Evolutionary conservation across 495 filamentous ascomycete genomes (phyloP), one percentile per base, ranked within the genome.

Genomic region (Hypoxylon lienhwacheense): DNA sequence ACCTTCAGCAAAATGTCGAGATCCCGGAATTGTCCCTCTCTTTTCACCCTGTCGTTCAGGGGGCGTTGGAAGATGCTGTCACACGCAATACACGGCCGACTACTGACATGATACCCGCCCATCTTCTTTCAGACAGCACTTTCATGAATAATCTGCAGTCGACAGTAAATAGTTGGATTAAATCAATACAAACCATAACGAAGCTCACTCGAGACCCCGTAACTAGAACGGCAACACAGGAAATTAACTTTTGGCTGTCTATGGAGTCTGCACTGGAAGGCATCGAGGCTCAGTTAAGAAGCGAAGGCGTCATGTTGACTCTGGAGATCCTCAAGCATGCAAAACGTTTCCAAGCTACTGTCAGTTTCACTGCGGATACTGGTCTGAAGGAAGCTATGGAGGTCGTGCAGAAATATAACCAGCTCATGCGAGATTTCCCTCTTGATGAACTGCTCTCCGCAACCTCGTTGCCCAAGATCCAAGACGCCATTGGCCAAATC

Each of bases 191-290:
- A 70, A 85, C 87, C n/a, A 91, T 97, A 64, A 97, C 93, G 10
- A 93, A 91, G 73, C 87, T 95, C 77, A 87, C 90, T 25, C 81
- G 90, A 56, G 93, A 97, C 61, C 85, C 89, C 4, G 84, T 86
- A 22, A 90, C 87, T 35, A 90, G 90, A 5, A 93, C 89, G 24
- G 95, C 93, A 7, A 89, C 86, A 14, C 95, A 97, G 67, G 93
- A 99, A 67, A 95, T 97, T 63, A 96, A 96, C 64, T 99, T 97
- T 62, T 99, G 93, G 93, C 71, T 97, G 31, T 90, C 89, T 1
- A 95, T 97, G 85, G 93, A 99, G 66, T 86, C 84, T 32, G 87
- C 89, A 2, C 69, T 99, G 34, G 91, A 96, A 60, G 84, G 84
- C 8, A 95, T 99, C 52, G 92, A 96, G 67, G 80, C 78, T 22